Evolutionary conservation across 306 rosid species (phyloP), one percentile per base, ranked within the genome.

Genomic region (Acacia melanoxylon): DNA sequence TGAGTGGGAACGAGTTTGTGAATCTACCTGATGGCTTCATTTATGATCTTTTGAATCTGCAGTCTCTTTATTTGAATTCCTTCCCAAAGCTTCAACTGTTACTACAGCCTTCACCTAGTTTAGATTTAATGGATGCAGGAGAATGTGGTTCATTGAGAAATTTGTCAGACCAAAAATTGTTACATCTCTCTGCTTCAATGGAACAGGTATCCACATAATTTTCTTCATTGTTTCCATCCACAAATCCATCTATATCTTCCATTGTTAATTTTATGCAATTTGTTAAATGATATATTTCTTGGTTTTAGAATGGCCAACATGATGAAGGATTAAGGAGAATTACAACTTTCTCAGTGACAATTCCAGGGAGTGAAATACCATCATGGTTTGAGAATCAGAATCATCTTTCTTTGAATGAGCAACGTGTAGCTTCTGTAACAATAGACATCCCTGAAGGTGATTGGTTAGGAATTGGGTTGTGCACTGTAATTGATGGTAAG

Each of bases 361-460:
- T 20, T 35, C 2, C 33, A n/a, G 78, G 68, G 51, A 13, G 62
- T 37, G 67, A 74, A 54, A 74, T 54, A 20, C 78, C 51, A 35
- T 54, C 49, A n/a, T 74, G 78, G 51, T 74, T 74, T 35, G 22
- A 33, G 11, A 74, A 74, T n/a, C 46, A 7, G 24, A 54, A n/a
- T 5, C 14, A 33, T 74, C 7, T 35, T 9, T 0, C 8, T 10
- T 9, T 40, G 6, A 29, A 74, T 40, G 13, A n/a, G 44, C n/a
- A 65, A 6, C 19, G 5, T 4, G 10, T 29, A 8, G 41, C 41
- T 66, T 74, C 68, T 12, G 3, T 74, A 6, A 54, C 4, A n/a
- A 6, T 74, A 13, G 68, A 54, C 1, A 6, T 74, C 13, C 33
- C 48, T 52, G 31, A 20, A 52, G 3, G 20, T 33, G 49, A 74